phyloP scores from a whole-genome alignment of 495 filamentous ascomycete species.

The Letharia columbiana region DNA sequence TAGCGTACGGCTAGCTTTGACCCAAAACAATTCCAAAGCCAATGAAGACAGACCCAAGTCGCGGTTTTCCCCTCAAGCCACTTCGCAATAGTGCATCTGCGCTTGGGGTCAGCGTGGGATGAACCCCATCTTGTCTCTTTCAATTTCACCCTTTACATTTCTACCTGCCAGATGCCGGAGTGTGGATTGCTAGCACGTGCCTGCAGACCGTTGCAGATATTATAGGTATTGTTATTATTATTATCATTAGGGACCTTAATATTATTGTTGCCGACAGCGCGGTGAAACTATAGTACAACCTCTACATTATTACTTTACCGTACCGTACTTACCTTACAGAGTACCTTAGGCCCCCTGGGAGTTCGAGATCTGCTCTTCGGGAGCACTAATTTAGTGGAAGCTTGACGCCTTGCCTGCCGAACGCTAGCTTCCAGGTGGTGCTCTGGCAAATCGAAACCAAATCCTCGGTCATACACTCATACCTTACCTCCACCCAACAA shows the following conservation, averaged over 20 bases:
- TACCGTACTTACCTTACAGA: no score
- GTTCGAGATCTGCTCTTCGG: not conserved
- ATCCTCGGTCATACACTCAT: constrained; percentile 6
- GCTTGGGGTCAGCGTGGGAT: not conserved
- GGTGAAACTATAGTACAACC: not conserved
- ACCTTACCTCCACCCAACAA: not conserved
- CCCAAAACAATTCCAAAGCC: not conserved
- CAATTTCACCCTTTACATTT: no score
- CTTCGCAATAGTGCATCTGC: constrained; percentile 1
- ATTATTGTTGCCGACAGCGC: not conserved
- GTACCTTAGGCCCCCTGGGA: not conserved
- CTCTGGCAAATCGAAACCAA: not conserved
- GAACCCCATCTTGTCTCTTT: not conserved
- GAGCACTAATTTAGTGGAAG: not conserved
- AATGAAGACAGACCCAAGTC: not conserved
- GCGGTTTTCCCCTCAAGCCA: not conserved
- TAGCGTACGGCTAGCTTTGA: not conserved
- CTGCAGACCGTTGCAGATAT: not conserved
- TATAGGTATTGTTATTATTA: no score
- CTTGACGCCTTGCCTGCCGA: constrained; percentile 3
- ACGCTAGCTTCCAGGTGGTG: not conserved
- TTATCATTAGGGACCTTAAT: no score
- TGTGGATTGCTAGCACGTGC: not conserved
- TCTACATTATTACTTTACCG: no score
- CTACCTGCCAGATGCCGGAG: no score